A percentile compares a stretch with the other conserved stretches of the same genome.
Conservation (phyloP, 495 filamentous ascomycete species). For the Durotheca rogersii region DNA sequence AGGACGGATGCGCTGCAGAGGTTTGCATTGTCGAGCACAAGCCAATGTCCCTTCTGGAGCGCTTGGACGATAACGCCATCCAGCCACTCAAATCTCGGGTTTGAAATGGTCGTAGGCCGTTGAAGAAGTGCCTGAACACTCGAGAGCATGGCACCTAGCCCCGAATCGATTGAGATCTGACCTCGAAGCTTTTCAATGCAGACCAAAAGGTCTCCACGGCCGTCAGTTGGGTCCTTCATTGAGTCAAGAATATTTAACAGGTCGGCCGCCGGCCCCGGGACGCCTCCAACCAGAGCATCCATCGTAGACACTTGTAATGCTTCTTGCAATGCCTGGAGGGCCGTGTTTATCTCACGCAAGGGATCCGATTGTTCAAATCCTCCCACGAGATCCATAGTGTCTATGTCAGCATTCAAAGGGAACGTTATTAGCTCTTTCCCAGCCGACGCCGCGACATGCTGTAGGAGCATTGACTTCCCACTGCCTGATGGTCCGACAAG, state of each 20-base stretch:
- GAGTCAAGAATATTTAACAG: conserved; percentile 43
- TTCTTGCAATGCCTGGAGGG: conserved; percentile 53
- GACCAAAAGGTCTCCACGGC: conserved; percentile 34
- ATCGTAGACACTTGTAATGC: conserved; percentile 58
- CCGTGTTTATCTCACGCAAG: conserved; percentile 61
- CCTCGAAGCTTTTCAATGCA: conserved; percentile 34
- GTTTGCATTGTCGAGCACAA: conserved; percentile 96
- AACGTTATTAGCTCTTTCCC: conserved; percentile 76
- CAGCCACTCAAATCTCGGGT: conserved; percentile 90
- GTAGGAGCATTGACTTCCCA: conserved; percentile 79
- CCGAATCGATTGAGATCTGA: conserved; percentile 28
- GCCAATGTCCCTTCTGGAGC: conserved; percentile 82
- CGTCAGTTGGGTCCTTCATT: conserved; percentile 26
- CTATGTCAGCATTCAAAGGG: conserved; percentile 86
- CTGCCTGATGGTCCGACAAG: conserved; percentile 81
- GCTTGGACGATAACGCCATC: conserved; percentile 89
- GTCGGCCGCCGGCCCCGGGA: conserved; percentile 46
- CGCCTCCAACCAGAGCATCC: conserved; percentile 43
- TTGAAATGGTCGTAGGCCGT: conserved; percentile 52
- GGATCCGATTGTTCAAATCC: conserved; percentile 94
- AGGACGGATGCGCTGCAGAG: conserved; percentile 92
- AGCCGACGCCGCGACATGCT: conserved; percentile 72
- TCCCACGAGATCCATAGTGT: conserved; percentile 95
- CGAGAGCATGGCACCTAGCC: conserved; percentile 33
- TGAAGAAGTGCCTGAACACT: conserved; percentile 42